Percentiles rank a stretch among this genome's conserved stretches.
These are phyloP conservation scores for Oryza nivara DNA, from an alignment of 176 grass and related monocot genomes.

Conservation along the genomic window DNA sequence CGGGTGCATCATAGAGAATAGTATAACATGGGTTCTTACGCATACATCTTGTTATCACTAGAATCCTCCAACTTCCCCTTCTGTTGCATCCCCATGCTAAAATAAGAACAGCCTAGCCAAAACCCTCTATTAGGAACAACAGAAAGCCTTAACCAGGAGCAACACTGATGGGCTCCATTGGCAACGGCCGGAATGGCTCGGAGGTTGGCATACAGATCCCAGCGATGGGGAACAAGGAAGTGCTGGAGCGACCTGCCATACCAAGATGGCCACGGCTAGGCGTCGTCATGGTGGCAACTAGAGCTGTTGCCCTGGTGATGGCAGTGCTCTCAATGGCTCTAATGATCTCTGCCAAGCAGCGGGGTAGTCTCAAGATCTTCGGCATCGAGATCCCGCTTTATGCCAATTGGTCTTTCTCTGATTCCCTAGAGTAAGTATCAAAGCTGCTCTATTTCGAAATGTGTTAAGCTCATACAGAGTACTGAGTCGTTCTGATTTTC, in stretches of 20 bases:
- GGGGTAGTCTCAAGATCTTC: slow-evolving; percentile 62
- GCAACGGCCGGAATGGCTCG: slow-evolving; percentile 47
- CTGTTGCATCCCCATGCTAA: slow-evolving; percentile 22
- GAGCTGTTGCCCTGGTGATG: slow-evolving; percentile 49
- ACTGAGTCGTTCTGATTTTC: slow-evolving; percentile 13
- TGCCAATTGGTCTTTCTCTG: slow-evolving; percentile 91
- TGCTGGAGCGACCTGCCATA: slow-evolving; percentile 13
- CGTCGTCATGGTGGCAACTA: slow-evolving; percentile 40
- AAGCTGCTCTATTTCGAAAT: background rate
- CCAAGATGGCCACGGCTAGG: slow-evolving; percentile 47
- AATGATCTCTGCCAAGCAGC: slow-evolving; percentile 76
- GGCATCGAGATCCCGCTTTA: slow-evolving; percentile 68
- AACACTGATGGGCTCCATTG: slow-evolving; percentile 42
- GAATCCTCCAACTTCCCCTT: slow-evolving; percentile 25
- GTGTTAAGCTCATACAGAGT: slow-evolving; percentile 18
- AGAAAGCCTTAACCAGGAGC: slow-evolving; percentile 24
- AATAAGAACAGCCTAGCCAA: slow-evolving; percentile 22
- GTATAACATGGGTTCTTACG: background rate
- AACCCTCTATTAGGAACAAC: slow-evolving; percentile 32
- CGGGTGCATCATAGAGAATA: slow-evolving; percentile 37
- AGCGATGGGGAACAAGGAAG: slow-evolving; percentile 29
- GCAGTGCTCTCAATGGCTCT: slow-evolving; percentile 56
- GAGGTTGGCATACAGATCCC: slow-evolving; percentile 65
- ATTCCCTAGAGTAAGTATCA: slow-evolving; percentile 69
- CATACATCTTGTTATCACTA: slow-evolving; percentile 29